These are phyloP conservation scores for Coccinonectria pachysandricola DNA, from an alignment of 2,329 filamentous ascomycete species.

Conservation along the genomic window DNA sequence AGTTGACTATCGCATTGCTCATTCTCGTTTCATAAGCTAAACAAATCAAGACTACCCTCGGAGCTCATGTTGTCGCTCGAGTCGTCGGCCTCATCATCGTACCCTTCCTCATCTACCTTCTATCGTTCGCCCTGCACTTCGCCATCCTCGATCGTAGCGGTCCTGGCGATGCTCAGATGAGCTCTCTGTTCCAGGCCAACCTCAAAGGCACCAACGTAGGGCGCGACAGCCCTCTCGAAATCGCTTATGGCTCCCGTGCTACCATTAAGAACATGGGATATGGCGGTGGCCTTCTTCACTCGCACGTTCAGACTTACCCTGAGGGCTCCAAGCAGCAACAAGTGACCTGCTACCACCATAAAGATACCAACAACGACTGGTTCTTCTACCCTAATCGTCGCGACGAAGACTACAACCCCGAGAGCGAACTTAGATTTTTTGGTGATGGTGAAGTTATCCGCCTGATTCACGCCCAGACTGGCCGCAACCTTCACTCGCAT, in stretches of 20 bases:
- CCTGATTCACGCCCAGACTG: constrained; percentile 87
- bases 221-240: constrained; percentile 85
- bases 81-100: constrained; percentile 81
- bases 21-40: constrained; percentile 3
- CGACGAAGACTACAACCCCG: constrained; percentile 61
- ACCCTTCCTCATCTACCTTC: constrained; percentile 83
- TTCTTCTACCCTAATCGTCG: constrained; percentile 92
- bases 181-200: constrained; percentile 97
- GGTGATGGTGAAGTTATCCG: constrained; percentile 70
- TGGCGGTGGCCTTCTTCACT: constrained; percentile 89
- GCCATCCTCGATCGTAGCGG: constrained; percentile 86
- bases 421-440: constrained; percentile 61
- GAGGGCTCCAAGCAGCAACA: constrained; percentile 93
- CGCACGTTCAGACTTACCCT: constrained; percentile 90
- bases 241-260: constrained; percentile 78
- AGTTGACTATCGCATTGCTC: constrained; percentile 17
- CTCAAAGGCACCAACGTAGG: constrained; percentile 87
- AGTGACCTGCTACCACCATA: constrained; percentile 98
- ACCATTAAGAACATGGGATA: constrained; percentile 99
- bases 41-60: constrained; percentile 45
- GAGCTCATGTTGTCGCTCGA: constrained; percentile 68
- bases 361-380: constrained; percentile 99
- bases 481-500: constrained; percentile 94
- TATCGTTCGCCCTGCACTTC: constrained; percentile 94
- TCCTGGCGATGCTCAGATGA: constrained; percentile 99